Evolutionary conservation across 225 moss, liverwort and hornwort genomes (phyloP), one percentile per base, ranked within the genome.

Genomic region (Physcomitrium patens): DNA sequence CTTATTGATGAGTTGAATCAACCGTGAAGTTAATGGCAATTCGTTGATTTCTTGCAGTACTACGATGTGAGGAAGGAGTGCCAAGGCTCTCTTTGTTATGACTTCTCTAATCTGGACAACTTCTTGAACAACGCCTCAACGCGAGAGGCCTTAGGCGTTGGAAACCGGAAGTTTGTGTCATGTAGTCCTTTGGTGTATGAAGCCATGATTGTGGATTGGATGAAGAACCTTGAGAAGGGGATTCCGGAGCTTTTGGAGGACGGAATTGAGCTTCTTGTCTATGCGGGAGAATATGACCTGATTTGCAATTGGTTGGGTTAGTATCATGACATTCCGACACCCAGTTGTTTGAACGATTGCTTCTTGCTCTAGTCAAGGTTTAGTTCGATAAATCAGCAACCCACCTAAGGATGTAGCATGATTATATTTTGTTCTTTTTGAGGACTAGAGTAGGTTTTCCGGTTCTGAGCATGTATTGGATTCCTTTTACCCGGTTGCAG

Each of bases 281-380:
- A 89, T 68, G 89, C 89, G 20, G 89, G 89, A 62, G 89, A 89
- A 70, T 89, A 72, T 60, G 89, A 89, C 67, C 78, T 89, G 46
- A 89, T 89, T 73, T 89, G 89, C 80, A 89, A 89, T 70, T 89
- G 89, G 89, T 76, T 89, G 70, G 89, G 89, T 89, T 68, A 86
- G 88, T 78, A 46, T 45, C 17, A 31, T 63, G 17, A 52, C 2
- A 65, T 60, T 37, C 47, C 0, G 14, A 45, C 12, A 69, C 37
- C 64, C 43, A 15, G 4, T 37, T 68, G 17, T 65, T 52, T 73
- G 18, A 72, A 41, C 42, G 5, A 42, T 62, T 59, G 10, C 64
- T 41, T 44, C 23, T 44, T 43, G 15, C 56, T 23, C 41, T 70
- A 2, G 26, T 17, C 71, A 48, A 11, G 37, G 42, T 42, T 9